phyloP scores from a whole-genome alignment of 495 filamentous ascomycete genomes.

The Sabuloglossum arenarium region DNA sequence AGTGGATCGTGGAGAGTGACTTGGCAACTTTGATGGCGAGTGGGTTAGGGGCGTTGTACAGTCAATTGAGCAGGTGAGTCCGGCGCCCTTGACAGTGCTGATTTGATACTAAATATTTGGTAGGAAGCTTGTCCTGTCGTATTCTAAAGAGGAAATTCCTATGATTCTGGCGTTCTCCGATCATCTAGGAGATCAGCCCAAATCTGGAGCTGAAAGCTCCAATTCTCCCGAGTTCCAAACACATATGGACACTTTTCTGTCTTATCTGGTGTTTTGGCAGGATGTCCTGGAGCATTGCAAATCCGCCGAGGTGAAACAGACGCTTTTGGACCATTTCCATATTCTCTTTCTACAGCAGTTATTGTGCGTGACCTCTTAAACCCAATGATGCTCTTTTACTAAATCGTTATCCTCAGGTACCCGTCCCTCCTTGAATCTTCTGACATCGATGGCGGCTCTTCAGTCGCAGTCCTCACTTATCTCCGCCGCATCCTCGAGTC shows the following conservation, averaged over 20 bases:
- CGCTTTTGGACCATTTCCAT: constrained; percentile 88
- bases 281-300: constrained; percentile 90
- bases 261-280: constrained; percentile 92
- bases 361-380: constrained; percentile 34
- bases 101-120: background rate
- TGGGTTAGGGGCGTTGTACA: constrained; percentile 85
- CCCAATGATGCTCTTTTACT: background rate
- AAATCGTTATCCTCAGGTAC: constrained; percentile 36
- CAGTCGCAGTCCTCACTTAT: constrained; percentile 88
- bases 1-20: constrained; percentile 94
- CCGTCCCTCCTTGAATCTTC: constrained; percentile 91
- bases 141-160: constrained; percentile 44
- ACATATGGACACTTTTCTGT: constrained; percentile 81
- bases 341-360: constrained; percentile 90
- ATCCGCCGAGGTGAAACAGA: constrained; percentile 77
- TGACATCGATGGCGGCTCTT: constrained; percentile 87
- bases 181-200: constrained; percentile 38
- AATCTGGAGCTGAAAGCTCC: constrained; percentile 46
- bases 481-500: constrained; percentile 75
- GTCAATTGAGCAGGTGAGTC: constrained; percentile 64
- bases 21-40: constrained; percentile 93
- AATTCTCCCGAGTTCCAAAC: constrained; percentile 48
- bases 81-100: background rate
- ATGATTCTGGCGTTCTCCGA: constrained; percentile 74
- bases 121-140: constrained; percentile 22